Evolutionary conservation across 768 basidiomycete genomes (phyloP), one percentile per base, ranked within the genome.

Genomic region (Termitomyces bulborhizus): DNA sequence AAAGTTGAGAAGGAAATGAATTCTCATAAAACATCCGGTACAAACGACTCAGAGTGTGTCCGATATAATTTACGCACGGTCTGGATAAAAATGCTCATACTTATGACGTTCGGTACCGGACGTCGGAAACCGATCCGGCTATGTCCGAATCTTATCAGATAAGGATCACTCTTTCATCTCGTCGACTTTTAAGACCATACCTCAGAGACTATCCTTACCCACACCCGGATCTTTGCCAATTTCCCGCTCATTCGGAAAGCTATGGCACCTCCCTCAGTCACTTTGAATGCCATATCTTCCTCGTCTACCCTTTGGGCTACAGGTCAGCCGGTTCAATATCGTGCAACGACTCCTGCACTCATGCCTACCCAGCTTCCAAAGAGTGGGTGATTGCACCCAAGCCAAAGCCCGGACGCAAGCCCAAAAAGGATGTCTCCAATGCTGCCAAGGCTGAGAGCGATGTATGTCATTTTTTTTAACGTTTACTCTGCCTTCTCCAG

Each of bases 371-470:
- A 90, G 90, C 90, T 29, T 90, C 89, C n/a, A 91, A 85, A 68
- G 88, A 92, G 68, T 93, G 91, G 91, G 79, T 90, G 58, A 88
- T 93, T 61, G 85, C 86, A 24, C 86, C 91, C 7, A 90, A 88
- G 63, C 87, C 90, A 8, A 93, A 90, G 67, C 91, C 91, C 36
- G 91, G 91, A 16, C 77, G 91, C 45, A 93, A 93, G 73, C 90
- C 90, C 16, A 93, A 92, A 80, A 88, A 82, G 62, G 89, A 89
- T 57, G 27, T 68, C 18, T 61, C 65, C 11, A 59, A 72, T 32
- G 57, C 70, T 29, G 51, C 66, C 21, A 73, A 76, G 29, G 13
- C 57, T 6, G 60, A 63, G 12, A 78, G 77, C 9, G 81, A 82
- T 66, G 89, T 84, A 62, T 53, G 76, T 69, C 32, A 36, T 5